A percentile compares a stretch with the other conserved stretches of the same genome.
Conservation (phyloP, 495 filamentous ascomycete species). For the Penicillium flavigenum region DNA sequence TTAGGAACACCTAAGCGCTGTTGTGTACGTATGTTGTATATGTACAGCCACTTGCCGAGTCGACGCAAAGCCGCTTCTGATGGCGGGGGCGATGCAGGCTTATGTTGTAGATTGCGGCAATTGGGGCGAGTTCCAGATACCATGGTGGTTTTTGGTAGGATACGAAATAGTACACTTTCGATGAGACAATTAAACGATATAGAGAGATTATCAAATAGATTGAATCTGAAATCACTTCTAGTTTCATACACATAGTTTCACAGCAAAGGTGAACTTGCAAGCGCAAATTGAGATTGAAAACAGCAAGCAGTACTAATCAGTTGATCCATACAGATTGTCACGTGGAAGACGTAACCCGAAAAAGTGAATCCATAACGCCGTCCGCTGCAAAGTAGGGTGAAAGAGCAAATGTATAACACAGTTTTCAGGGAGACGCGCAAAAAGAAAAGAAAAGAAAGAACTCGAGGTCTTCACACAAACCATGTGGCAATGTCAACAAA, state of each 20-base stretch:
- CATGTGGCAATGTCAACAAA: constrained; percentile 9
- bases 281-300: constrained; percentile 3
- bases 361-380: constrained; percentile 26
- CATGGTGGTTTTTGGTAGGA: neutral
- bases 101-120: too few species aligned
- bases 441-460: neutral
- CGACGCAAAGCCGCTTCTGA: too few species aligned
- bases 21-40: too few species aligned
- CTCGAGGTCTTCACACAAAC: constrained; percentile 14
- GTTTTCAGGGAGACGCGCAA: constrained; percentile 12
- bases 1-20: too few species aligned
- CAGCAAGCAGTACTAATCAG: neutral
- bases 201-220: neutral
- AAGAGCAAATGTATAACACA: constrained; percentile 23
- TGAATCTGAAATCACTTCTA: neutral
- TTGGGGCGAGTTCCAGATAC: too few species aligned
- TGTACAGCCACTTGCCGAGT: too few species aligned
- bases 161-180: neutral
- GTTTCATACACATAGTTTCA: neutral
- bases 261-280: neutral
- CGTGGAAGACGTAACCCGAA: constrained; percentile 9
- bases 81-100: too few species aligned
- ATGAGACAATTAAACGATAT: neutral
- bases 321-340: constrained; percentile 7
- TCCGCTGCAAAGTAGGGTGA: constrained; percentile 27